Conservation (phyloP, 2,329 filamentous ascomycete species). For the Trichoderma sp. region DNA sequence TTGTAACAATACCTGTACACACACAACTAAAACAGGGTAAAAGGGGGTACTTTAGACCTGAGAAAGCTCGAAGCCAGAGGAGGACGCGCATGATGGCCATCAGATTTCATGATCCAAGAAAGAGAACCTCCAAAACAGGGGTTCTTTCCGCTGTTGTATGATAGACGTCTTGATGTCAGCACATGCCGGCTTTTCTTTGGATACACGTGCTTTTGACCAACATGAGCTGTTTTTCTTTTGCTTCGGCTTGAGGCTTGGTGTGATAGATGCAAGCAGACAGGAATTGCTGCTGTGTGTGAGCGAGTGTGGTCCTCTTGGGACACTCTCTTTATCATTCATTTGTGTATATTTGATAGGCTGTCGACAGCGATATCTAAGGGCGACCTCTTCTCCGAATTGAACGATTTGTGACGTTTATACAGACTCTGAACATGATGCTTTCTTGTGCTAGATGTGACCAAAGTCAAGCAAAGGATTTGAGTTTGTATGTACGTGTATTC, state of each 20-base stretch:
- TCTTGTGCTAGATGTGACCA: not conserved
- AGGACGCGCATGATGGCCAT: conserved; percentile 1
- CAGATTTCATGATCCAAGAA: conserved; percentile 1
- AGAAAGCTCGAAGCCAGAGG: not conserved
- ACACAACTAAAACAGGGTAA: not conserved
- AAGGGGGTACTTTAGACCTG: not conserved
- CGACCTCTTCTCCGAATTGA: conserved; percentile 21
- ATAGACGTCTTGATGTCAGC: not conserved
- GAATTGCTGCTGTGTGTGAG: not conserved
- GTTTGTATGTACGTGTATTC: not conserved
- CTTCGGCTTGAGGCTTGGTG: not conserved
- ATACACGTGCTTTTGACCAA: not conserved
- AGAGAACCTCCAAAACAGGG: not conserved
- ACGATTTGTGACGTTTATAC: conserved; percentile 20
- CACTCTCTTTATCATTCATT: conserved; percentile 15
- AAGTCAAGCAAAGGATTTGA: not conserved
- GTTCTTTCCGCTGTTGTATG: conserved; percentile 18
- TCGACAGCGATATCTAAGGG: not conserved
- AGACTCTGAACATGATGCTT: not conserved
- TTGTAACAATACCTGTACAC: conserved; percentile 12
- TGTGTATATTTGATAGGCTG: conserved; percentile 28
- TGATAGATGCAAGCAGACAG: not conserved
- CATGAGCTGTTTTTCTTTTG: not conserved
- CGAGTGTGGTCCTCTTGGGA: not conserved
- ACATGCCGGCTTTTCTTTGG: not conserved